Evolutionary conservation across 306 rosid species (phyloP).

Genomic region (Prunus campanulata): DNA sequence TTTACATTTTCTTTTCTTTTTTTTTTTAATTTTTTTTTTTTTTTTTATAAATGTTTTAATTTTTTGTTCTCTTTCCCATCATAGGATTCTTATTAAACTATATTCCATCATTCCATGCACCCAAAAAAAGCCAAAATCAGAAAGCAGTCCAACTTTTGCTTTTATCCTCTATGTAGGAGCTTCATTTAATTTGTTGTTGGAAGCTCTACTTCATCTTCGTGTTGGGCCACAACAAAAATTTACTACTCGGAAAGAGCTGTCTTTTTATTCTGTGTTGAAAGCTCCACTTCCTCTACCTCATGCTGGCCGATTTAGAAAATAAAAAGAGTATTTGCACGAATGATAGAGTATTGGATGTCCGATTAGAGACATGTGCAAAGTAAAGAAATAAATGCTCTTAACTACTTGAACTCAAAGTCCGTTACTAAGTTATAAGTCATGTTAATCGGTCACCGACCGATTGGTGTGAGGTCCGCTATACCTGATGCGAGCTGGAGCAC

Average conservation of each 20-base stretch:
- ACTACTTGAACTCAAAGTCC: rapidly evolving
- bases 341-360: too few species aligned
- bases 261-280: neutral
- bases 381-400: rapidly evolving
- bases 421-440: too few species aligned
- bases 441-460: too few species aligned
- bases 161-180: neutral
- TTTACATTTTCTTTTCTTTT: neutral
- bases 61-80: neutral
- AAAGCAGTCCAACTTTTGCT: neutral
- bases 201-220: neutral
- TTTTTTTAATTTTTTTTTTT: too few species aligned
- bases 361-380: too few species aligned
- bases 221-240: neutral
- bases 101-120: neutral
- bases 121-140: neutral
- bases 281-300: neutral
- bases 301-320: too few species aligned
- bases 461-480: too few species aligned
- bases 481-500: too few species aligned
- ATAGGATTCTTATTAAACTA: conserved; percentile 5
- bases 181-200: neutral
- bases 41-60: neutral
- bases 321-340: too few species aligned
- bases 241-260: neutral